Conservation (phyloP, 805 yeast species). For the Starmerella vaccinii region DNA sequence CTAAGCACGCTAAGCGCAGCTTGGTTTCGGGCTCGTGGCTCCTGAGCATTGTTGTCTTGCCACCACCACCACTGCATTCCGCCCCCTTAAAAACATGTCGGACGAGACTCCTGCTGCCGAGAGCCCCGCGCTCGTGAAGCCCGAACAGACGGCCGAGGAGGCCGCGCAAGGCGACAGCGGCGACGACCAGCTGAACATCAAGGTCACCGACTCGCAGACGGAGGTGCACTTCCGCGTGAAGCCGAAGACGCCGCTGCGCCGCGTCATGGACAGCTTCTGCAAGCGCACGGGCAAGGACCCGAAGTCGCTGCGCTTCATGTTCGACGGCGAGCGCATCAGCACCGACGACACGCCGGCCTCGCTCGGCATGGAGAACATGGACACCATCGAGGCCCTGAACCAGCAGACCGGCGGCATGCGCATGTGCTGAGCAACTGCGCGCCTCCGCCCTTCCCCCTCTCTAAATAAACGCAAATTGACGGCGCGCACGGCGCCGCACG, state of each 20-base stretch:
- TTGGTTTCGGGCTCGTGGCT: no score
- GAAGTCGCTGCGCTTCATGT: constrained; percentile 73
- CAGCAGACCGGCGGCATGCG: constrained; percentile 66
- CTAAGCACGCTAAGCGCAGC: no score
- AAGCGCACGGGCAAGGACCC: constrained; percentile 90
- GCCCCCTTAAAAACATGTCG: background rate
- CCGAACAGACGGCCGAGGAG: constrained; percentile 8
- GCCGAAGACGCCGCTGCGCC: constrained; percentile 79
- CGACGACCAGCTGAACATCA: constrained; percentile 76
- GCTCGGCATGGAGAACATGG: constrained; percentile 90
- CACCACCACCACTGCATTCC: background rate
- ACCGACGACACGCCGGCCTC: constrained; percentile 82
- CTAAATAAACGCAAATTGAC: background rate
- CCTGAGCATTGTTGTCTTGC: no score
- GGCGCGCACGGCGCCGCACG: background rate
- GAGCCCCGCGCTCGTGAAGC: constrained; percentile 15
- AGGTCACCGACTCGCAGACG: constrained; percentile 86
- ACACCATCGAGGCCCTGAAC: constrained; percentile 92
- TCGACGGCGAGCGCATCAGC: constrained; percentile 83
- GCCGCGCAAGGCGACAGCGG: constrained; percentile 2
- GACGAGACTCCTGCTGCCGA: background rate
- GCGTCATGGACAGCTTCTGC: constrained; percentile 96
- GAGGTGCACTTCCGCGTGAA: constrained; percentile 95
- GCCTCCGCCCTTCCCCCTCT: background rate
- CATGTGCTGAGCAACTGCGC: no score